phyloP scores from a whole-genome alignment of 176 grass and related monocot species.

The Aegilops sharonensis region DNA sequence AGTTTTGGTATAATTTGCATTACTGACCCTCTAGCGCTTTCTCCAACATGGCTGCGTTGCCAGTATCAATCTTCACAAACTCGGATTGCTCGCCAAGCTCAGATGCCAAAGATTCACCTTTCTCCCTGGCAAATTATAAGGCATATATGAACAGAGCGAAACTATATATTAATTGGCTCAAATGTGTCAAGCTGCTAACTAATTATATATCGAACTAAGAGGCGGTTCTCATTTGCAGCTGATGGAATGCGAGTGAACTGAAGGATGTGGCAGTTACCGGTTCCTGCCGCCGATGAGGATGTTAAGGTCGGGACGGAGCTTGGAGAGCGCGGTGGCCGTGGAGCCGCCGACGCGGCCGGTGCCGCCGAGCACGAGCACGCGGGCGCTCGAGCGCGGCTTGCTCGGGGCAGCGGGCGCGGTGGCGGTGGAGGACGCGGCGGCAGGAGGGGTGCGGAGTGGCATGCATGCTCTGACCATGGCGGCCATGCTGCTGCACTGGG shows the following conservation, averaged over 20 bases:
- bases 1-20: background rate
- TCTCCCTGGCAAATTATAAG: slow-evolving; percentile 49
- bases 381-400: slow-evolving; percentile 10
- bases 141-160: background rate
- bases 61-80: slow-evolving; percentile 69
- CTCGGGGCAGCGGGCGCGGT: background rate
- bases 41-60: slow-evolving; percentile 55
- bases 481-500: background rate
- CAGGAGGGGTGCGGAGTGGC: slow-evolving; percentile 34
- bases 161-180: too few relatives aligned
- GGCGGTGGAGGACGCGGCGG: slow-evolving; percentile 5
- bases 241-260: background rate
- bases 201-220: too few relatives aligned
- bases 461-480: slow-evolving; percentile 51
- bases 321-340: slow-evolving; percentile 75
- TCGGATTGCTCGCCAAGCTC: slow-evolving; percentile 60
- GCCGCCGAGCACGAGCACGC: slow-evolving; percentile 80
- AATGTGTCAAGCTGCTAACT: too few relatives aligned
- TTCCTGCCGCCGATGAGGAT: slow-evolving; percentile 76
- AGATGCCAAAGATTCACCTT: slow-evolving; percentile 58
- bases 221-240: background rate
- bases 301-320: slow-evolving; percentile 61
- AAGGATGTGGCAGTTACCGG: slow-evolving; percentile 11
- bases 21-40: slow-evolving; percentile 52
- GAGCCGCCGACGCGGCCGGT: slow-evolving; percentile 87